Evolutionary conservation across 1,284 basidiomycete species (phyloP).

Genomic region (Fomitiporia mediterranea): DNA sequence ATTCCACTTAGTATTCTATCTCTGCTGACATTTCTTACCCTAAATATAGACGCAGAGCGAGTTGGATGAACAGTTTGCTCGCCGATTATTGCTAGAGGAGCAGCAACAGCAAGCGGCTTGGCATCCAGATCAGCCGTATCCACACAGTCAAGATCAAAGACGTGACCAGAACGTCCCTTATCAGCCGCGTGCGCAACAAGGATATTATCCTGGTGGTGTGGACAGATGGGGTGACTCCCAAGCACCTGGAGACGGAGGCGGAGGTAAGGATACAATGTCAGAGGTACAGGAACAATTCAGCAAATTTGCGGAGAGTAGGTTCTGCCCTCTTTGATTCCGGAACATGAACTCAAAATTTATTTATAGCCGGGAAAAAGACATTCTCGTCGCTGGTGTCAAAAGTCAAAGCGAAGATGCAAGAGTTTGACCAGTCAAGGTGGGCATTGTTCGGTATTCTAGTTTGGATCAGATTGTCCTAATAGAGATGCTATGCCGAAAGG

Average conservation of each 20-base stretch:
- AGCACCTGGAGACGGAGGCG: background rate
- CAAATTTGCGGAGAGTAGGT: conserved; percentile 71
- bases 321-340: background rate
- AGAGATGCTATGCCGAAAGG: background rate
- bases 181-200: conserved; percentile 13
- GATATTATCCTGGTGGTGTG: background rate
- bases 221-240: conserved; percentile 9
- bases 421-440: conserved; percentile 51
- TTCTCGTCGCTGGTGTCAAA: conserved; percentile 65
- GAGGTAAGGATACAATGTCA: conserved; percentile 47
- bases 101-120: conserved; percentile 40
- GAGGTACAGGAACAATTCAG: conserved; percentile 69
- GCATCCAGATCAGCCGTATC: conserved; percentile 29
- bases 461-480: background rate
- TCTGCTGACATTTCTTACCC: background rate
- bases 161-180: conserved; percentile 14
- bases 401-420: conserved; percentile 76
- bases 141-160: conserved; percentile 26
- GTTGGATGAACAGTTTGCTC: conserved; percentile 71
- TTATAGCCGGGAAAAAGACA: conserved; percentile 58
- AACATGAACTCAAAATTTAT: background rate
- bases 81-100: conserved; percentile 64
- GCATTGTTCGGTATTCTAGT: conserved; percentile 5
- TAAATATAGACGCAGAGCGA: conserved; percentile 47
- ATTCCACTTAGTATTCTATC: background rate